Conservation (phyloP, 768 basidiomycete species). For the Mycena rebaudengoi region DNA sequence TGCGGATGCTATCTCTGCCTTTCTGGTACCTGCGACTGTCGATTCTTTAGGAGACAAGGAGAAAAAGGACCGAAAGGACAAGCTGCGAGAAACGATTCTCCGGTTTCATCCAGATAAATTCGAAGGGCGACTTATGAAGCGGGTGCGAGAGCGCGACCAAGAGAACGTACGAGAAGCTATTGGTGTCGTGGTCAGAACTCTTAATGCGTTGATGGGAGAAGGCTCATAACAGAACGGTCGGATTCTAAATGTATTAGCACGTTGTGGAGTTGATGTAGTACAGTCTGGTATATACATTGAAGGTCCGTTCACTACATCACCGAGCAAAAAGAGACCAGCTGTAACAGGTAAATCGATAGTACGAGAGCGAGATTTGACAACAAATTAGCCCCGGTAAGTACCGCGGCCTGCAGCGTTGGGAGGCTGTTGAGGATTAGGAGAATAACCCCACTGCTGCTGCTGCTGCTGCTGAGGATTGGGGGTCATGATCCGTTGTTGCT, state of each 20-base stretch:
- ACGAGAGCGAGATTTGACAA: not conserved
- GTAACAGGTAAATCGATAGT: not conserved
- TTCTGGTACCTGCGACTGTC: constrained; percentile 53
- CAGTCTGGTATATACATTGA: constrained; percentile 21
- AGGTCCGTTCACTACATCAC: constrained; percentile 4
- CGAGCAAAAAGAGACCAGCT: constrained; percentile 1
- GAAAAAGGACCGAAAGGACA: constrained; percentile 65
- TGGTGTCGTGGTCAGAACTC: constrained; percentile 66
- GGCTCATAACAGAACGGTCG: too few species aligned
- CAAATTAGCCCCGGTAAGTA: constrained; percentile 40
- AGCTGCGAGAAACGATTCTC: constrained; percentile 70
- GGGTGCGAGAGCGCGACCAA: constrained; percentile 55
- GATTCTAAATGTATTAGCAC: too few species aligned
- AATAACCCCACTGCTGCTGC: not conserved
- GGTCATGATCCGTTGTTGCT: constrained; percentile 4
- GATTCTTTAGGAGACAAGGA: constrained; percentile 32
- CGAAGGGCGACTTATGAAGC: constrained; percentile 72
- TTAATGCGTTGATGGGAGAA: constrained; percentile 64
- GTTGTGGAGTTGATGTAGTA: too few species aligned
- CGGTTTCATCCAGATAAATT: constrained; percentile 88
- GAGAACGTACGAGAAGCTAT: constrained; percentile 65
- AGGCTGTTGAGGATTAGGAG: constrained; percentile 36
- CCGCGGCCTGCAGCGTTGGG: constrained; percentile 52
- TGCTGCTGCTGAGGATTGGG: constrained; percentile 11
- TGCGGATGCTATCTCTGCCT: constrained; percentile 60